phyloP scores from a whole-genome alignment of 2,329 filamentous ascomycete genomes.

The Fulvia fulva region DNA sequence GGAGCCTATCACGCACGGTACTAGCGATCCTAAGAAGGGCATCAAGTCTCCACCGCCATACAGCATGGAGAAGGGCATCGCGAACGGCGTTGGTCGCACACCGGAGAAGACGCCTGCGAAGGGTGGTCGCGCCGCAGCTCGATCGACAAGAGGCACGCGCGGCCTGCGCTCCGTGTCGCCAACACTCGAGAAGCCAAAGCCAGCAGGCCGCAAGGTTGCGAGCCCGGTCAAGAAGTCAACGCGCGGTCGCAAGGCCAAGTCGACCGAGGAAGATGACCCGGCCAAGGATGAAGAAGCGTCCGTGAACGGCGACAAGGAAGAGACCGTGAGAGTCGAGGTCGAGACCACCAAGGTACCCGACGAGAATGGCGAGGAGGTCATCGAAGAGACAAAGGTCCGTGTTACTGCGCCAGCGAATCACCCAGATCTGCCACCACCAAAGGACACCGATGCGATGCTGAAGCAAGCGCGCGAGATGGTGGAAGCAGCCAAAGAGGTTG shows the following conservation, averaged over 20 bases:
- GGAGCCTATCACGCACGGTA: slow-evolving; percentile 66
- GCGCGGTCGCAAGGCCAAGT: slow-evolving; percentile 37
- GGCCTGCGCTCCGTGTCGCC: slow-evolving; percentile 59
- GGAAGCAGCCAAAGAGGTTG: slow-evolving; percentile 59
- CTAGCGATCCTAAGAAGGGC: slow-evolving; percentile 58
- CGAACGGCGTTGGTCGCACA: slow-evolving; percentile 27
- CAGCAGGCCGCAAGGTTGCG: slow-evolving; percentile 44
- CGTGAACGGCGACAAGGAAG: slow-evolving; percentile 24
- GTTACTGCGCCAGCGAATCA: slow-evolving; percentile 68
- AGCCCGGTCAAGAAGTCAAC: slow-evolving; percentile 50
- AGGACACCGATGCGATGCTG: slow-evolving; percentile 72
- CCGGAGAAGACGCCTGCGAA: slow-evolving; percentile 23
- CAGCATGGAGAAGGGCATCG: slow-evolving; percentile 34
- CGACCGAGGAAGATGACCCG: slow-evolving; percentile 27
- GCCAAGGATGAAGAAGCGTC: slow-evolving; percentile 21
- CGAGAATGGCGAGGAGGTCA: slow-evolving; percentile 60
- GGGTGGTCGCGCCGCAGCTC: slow-evolving; percentile 9
- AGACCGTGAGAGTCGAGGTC: slow-evolving; percentile 65
- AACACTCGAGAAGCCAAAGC: slow-evolving; percentile 43
- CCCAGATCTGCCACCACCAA: slow-evolving; percentile 67
- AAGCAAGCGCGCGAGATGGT: slow-evolving; percentile 87
- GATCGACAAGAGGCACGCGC: slow-evolving; percentile 41
- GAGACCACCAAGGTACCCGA: slow-evolving; percentile 57
- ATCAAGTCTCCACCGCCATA: slow-evolving; percentile 82
- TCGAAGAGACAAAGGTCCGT: slow-evolving; percentile 68